phyloP scores from a whole-genome alignment of 495 filamentous ascomycete species.

The Neurospora sp. region DNA sequence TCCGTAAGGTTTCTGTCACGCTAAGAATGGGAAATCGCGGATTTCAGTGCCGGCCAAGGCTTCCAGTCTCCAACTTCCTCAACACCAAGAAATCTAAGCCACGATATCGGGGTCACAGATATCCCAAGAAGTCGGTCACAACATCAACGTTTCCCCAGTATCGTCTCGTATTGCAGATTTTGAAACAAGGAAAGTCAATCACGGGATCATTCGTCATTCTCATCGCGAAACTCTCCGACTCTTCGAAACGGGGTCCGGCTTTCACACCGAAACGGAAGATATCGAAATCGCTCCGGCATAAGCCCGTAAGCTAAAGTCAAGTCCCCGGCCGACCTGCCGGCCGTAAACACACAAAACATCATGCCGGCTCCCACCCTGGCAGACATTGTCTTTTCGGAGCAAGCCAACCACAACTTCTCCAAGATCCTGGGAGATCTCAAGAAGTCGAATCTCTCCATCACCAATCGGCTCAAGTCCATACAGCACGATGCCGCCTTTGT shows the following conservation, averaged over 20 bases:
- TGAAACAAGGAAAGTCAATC: not conserved
- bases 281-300: not conserved
- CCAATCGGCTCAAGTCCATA: conserved; percentile 71
- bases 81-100: not conserved
- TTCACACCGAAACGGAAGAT: not conserved
- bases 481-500: conserved; percentile 59
- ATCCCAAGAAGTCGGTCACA: not conserved
- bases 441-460: conserved; percentile 62
- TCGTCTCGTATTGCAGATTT: not conserved
- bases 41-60: not conserved
- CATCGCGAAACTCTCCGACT: not conserved
- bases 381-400: conserved; percentile 39
- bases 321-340: not conserved
- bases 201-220: not conserved
- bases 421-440: conserved; percentile 49
- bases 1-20: not conserved
- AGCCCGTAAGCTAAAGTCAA: not conserved
- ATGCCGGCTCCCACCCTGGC: conserved; percentile 21
- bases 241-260: not conserved
- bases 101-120: not conserved
- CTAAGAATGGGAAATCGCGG: not conserved
- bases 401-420: conserved; percentile 45
- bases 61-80: not conserved
- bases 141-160: not conserved
- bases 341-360: not conserved